phyloP scores from a whole-genome alignment of 352 stramenopile species.

The Stramenopiles sp. region DNA sequence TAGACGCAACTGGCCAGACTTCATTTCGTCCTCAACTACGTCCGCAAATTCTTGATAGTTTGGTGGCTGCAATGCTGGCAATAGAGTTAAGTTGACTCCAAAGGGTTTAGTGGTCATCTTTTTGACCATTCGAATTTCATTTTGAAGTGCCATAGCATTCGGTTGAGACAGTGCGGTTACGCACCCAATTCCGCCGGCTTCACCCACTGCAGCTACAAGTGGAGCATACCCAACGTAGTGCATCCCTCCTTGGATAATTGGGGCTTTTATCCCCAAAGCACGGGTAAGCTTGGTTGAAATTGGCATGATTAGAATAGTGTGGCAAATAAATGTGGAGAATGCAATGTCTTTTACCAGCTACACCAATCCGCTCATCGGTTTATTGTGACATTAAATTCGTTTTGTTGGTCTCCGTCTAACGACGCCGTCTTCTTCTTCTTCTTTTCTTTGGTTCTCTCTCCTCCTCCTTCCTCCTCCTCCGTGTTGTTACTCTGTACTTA shows the following conservation, averaged over 20 bases:
- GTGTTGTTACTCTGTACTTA: not conserved
- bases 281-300: slow-evolving; percentile 27
- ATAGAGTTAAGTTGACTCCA: slow-evolving; percentile 30
- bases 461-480: not conserved
- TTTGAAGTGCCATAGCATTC: slow-evolving; percentile 16
- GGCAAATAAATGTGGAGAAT: slow-evolving; percentile 14
- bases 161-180: slow-evolving; percentile 26
- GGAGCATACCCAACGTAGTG: slow-evolving; percentile 29
- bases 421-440: slow-evolving; percentile 11
- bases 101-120: slow-evolving; percentile 26
- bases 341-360: slow-evolving; percentile 2
- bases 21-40: slow-evolving; percentile 25
- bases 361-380: not conserved
- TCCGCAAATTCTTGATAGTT: slow-evolving; percentile 26
- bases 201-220: slow-evolving; percentile 27
- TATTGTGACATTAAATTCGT: not conserved
- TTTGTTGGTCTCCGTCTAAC: not conserved
- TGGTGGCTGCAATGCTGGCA: slow-evolving; percentile 24
- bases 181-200: slow-evolving; percentile 28
- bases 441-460: not conserved
- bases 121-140: slow-evolving; percentile 23
- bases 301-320: slow-evolving; percentile 19
- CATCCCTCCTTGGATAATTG: slow-evolving; percentile 30
- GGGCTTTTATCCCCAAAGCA: slow-evolving; percentile 28
- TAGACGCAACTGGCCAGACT: slow-evolving; percentile 13